Conservation (phyloP, 106 monocot genomes). For the Apostasia shenzhenica region DNA sequence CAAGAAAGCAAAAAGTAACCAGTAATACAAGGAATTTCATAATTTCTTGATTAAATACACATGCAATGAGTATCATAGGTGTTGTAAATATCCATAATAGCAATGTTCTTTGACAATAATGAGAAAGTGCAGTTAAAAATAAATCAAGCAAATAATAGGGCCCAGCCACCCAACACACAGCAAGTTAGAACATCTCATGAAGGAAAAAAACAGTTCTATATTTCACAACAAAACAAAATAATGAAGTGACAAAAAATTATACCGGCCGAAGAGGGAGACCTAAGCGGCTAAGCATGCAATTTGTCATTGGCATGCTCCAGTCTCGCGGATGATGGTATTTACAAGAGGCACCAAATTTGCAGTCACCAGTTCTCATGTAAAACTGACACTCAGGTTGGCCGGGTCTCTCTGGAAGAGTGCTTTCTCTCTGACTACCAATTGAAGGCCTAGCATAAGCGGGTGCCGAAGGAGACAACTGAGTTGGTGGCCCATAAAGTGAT, state of each 20-base stretch:
- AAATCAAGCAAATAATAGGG: too few relatives aligned
- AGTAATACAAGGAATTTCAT: too few relatives aligned
- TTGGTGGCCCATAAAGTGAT: constrained; percentile 43
- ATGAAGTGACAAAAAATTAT: not conserved
- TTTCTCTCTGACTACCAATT: constrained; percentile 43
- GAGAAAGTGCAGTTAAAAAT: too few relatives aligned
- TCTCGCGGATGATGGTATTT: constrained; percentile 86
- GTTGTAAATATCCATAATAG: too few relatives aligned
- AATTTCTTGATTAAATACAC: too few relatives aligned
- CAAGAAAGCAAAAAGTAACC: too few relatives aligned
- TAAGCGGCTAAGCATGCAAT: constrained; percentile 67
- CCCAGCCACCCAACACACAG: too few relatives aligned
- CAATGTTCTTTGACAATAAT: too few relatives aligned
- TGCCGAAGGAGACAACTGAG: constrained; percentile 60
- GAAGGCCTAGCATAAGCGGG: constrained; percentile 50
- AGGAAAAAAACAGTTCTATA: too few relatives aligned
- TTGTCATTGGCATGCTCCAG: constrained; percentile 50
- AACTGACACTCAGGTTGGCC: constrained; percentile 83
- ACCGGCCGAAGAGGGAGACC: constrained; percentile 97
- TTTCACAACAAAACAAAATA: too few relatives aligned
- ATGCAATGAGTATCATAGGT: too few relatives aligned
- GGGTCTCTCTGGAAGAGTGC: constrained; percentile 67
- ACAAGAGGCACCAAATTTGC: constrained; percentile 84
- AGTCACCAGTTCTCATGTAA: constrained; percentile 88
- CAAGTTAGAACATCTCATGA: too few relatives aligned